A percentile compares a stretch with the other conserved stretches of the same genome.
Evolutionary conservation across 257 asterid genomes (phyloP).

Genomic region (Nicotiana paniculata): DNA sequence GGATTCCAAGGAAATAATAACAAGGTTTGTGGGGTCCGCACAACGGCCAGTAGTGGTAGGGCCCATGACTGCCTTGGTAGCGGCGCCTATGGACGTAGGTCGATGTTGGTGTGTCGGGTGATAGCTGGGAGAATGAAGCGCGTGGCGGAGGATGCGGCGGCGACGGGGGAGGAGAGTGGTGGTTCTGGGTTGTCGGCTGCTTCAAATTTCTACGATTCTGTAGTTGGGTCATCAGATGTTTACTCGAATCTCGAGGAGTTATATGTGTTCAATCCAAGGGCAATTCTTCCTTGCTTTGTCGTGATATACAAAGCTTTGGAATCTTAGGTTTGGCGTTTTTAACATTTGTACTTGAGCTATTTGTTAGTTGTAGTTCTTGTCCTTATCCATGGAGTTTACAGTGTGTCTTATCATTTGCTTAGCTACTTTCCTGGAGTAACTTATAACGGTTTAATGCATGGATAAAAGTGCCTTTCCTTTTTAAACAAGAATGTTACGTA

Average conservation of each 20-base stretch:
- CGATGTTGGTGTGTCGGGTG: conserved; percentile 93
- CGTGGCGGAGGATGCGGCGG: conserved; percentile 25
- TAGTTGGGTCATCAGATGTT: conserved; percentile 24
- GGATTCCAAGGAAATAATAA: conserved; percentile 55
- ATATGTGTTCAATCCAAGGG: conserved; percentile 45
- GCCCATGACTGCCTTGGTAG: conserved; percentile 68
- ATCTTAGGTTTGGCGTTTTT: conserved; percentile 12
- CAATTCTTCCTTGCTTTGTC: conserved; percentile 51
- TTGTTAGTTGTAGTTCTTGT: neutral
- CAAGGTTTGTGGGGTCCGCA: conserved; percentile 39
- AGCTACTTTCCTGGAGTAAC: too few relatives aligned
- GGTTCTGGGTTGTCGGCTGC: neutral
- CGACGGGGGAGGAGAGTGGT: conserved; percentile 15
- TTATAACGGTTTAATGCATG: too few relatives aligned
- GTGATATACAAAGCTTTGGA: conserved; percentile 40
- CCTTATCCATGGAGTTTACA: too few relatives aligned
- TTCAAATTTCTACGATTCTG: conserved; percentile 22
- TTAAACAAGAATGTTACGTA: too few relatives aligned
- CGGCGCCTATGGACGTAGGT: conserved; percentile 28
- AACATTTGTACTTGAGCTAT: neutral
- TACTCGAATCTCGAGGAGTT: conserved; percentile 46
- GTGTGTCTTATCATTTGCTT: too few relatives aligned
- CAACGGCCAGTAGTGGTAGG: conserved; percentile 82
- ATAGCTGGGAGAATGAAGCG: conserved; percentile 74
- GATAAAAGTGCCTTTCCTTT: too few relatives aligned